These are phyloP conservation scores for Lavandula angustifolia DNA, from an alignment of 257 asterid genomes.

Conservation along the genomic window DNA sequence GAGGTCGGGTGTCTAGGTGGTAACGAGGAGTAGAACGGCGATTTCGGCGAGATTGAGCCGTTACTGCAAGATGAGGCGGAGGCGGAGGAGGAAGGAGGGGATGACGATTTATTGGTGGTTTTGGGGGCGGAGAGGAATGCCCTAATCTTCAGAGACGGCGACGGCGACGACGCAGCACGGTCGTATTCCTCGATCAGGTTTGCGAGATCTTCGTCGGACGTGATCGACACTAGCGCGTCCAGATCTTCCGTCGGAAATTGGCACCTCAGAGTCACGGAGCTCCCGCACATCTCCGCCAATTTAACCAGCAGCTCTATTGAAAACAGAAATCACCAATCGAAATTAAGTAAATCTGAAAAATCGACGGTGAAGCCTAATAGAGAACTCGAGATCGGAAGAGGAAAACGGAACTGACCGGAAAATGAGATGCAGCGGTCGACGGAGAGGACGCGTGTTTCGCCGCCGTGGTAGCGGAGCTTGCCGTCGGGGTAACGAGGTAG, in stretches of 20 bases:
- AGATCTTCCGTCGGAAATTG: constrained; percentile 83
- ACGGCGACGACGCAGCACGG: constrained; percentile 37
- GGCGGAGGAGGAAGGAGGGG: constrained; percentile 47
- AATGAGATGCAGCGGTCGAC: constrained; percentile 73
- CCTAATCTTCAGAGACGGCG: constrained; percentile 61
- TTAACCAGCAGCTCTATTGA: constrained; percentile 61
- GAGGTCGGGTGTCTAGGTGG: constrained; percentile 36
- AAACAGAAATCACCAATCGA: not conserved
- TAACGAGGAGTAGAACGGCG: constrained; percentile 31
- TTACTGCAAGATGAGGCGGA: constrained; percentile 53
- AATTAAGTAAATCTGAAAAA: not conserved
- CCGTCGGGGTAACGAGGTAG: constrained; percentile 86
- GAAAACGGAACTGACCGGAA: constrained; percentile 45
- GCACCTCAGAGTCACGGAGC: constrained; percentile 58
- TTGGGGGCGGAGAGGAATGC: constrained; percentile 71
- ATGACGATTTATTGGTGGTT: constrained; percentile 47
- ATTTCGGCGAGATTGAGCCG: constrained; percentile 52
- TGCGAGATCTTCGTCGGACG: constrained; percentile 78
- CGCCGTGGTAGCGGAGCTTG: constrained; percentile 89
- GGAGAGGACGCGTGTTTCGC: constrained; percentile 83
- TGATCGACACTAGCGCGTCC: constrained; percentile 77
- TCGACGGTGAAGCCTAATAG: not conserved
- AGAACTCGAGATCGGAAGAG: not conserved
- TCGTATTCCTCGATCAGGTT: constrained; percentile 84
- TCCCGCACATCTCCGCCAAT: constrained; percentile 68